Evolutionary conservation across 2,329 filamentous ascomycete genomes (phyloP).

Genomic region (Fusarium humuli): DNA sequence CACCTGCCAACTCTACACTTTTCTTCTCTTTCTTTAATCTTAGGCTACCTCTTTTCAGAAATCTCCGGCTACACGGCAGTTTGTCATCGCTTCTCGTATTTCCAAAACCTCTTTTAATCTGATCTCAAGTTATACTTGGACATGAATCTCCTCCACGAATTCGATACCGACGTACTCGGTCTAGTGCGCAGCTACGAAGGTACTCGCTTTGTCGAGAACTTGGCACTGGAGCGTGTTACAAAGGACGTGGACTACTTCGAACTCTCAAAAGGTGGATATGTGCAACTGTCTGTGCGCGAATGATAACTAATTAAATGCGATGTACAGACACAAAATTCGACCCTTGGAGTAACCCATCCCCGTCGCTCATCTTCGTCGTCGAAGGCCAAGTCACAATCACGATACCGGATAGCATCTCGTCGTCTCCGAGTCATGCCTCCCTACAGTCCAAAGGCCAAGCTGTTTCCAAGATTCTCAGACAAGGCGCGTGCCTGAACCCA

Average conservation of each 20-base stretch:
- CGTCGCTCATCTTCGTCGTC: not conserved
- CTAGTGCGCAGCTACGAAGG: not conserved
- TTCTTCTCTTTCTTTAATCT: not conserved
- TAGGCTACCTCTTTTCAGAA: too few species aligned
- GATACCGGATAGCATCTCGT: not conserved
- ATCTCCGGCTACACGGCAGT: not conserved
- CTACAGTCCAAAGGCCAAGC: not conserved
- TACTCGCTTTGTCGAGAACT: not conserved
- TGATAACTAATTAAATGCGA: fast-evolving
- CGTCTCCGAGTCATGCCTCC: not conserved
- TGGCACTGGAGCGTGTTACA: not conserved
- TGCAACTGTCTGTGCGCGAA: fast-evolving
- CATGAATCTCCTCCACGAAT: not conserved
- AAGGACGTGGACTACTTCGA: not conserved
- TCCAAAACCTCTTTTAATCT: not conserved
- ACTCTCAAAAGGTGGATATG: not conserved
- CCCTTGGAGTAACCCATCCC: not conserved
- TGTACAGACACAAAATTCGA: not conserved
- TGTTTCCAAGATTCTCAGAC: not conserved
- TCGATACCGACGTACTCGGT: not conserved
- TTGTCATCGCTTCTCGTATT: not conserved
- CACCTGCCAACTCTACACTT: not conserved
- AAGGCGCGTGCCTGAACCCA: not conserved
- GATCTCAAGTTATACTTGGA: not conserved
- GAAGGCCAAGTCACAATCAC: not conserved